Evolutionary conservation across 2,329 filamentous ascomycete genomes (phyloP).

Genomic region (Bipolaris bicolor): DNA sequence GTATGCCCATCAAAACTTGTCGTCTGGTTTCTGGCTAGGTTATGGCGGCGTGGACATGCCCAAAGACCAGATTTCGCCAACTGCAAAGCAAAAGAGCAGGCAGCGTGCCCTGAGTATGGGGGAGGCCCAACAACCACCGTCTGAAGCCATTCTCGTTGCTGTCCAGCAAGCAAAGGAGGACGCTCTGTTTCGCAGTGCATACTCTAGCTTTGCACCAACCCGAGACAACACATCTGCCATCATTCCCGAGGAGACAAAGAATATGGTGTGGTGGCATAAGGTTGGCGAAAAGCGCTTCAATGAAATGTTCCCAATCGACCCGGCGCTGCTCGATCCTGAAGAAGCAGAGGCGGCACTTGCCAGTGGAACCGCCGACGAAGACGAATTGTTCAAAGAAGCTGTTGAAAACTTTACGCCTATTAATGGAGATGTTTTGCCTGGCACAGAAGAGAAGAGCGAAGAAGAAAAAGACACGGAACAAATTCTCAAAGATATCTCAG

Average conservation of each 20-base stretch:
- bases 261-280: slow-evolving; percentile 78
- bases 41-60: slow-evolving; percentile 58
- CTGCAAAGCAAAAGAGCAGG: slow-evolving; percentile 69
- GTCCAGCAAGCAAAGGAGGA: slow-evolving; percentile 70
- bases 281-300: slow-evolving; percentile 70
- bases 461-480: slow-evolving; percentile 70
- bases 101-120: slow-evolving; percentile 73
- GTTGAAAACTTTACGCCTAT: slow-evolving; percentile 47
- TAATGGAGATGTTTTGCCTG: slow-evolving; percentile 30
- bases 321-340: slow-evolving; percentile 48
- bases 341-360: slow-evolving; percentile 44
- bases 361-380: slow-evolving; percentile 47
- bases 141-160: slow-evolving; percentile 48
- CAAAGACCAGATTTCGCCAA: slow-evolving; percentile 62
- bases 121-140: slow-evolving; percentile 61
- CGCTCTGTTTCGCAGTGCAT: slow-evolving; percentile 75
- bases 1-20: slow-evolving; percentile 71
- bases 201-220: slow-evolving; percentile 79
- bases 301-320: slow-evolving; percentile 65
- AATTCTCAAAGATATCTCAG: slow-evolving; percentile 73
- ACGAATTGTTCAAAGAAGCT: slow-evolving; percentile 46
- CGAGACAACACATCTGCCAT: slow-evolving; percentile 75
- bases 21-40: slow-evolving; percentile 69
- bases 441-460: slow-evolving; percentile 46
- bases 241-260: slow-evolving; percentile 69